Evolutionary conservation across 805 yeast species (phyloP), one percentile per base, ranked within the genome.

Genomic region (Saccharomycopsis sp.): DNA sequence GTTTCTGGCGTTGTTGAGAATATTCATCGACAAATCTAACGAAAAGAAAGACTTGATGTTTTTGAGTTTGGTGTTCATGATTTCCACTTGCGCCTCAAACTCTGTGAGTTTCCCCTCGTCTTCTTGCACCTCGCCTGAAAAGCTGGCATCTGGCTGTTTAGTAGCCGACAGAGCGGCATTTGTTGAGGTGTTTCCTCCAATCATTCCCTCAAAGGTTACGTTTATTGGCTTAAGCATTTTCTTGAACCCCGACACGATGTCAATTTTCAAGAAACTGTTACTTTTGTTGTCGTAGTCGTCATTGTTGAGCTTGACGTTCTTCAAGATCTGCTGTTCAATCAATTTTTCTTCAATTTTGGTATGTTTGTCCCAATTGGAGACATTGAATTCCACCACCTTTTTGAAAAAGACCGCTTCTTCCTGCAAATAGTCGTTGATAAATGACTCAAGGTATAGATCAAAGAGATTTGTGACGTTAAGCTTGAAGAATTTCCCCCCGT

Each of bases 41-140:
- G 91, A 87, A 60, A 92, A 84, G 34, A 89, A 81, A 2, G 85
- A 78, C 65, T 86, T 87, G 65, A 94, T 81, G 16, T 87, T 84
- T 62, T 84, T 85, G 61, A 94, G 78, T 62, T 89, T 89, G 44
- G 82, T 84, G 24, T 83, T 82, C 65, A 92, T 76, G 34, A 91
- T 83, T 61, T 88, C 89, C 24, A 91, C 79, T 63, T 85, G 84
- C 1, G 95, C 96, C 54, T 90, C 91, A 61, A 89, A 76, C 64
- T 87, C 91, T 1, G 87, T 81, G 48, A 79, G 71, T 50, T 46
- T 60, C 57, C 52, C 59, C 52, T 47, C 48, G 58, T 65, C 37
- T 50, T 76, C 73, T 9, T 67, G 54, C 15, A 65, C 68, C 20
- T 58, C 58, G 15, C 62, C 62, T 12, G 66, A 55, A 64, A 59